Base-by-base conservation (phyloP, 2,329 filamentous ascomycete genomes). In the Aureobasidium sp. region DNA sequence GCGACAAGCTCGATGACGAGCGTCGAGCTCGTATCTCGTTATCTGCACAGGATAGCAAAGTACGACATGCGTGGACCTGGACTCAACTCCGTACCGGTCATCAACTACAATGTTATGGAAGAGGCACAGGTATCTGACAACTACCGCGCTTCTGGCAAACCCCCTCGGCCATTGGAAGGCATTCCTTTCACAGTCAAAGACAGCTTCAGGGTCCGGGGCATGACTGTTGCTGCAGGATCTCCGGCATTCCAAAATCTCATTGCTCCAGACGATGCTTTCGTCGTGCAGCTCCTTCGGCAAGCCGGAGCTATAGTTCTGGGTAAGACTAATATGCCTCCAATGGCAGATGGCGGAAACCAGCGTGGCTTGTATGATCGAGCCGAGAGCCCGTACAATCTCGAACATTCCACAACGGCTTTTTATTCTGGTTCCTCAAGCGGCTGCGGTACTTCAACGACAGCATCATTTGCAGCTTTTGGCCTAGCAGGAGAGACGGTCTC, bases 181-280 rank as follows among this genome's bases (percentile, higher is more conserved):
- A 83, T 86, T 7, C 82, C 82, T 0, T 84, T 77, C 63, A 82
- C 81, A 0, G 73, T 84, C 66, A 85, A 86, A 68, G 83, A 86
- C 67, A 81, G 76, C 66, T 84, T 81, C 73, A 82, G 80, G 65
- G 78, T 81, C 31, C 74, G 75, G 27, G 80, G 79, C 1, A 77
- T 84, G 75, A 82, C 77, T 0, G 78, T 81, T 1, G 81, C 82
- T 0, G 72, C 76, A 56, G 83, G 82, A 0, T 84, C 82, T 0
- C 80, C 81, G 1, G 83, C 83, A 0, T 82, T 86, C 60, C 67
- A 76, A 36, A 68, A 78, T 8, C 68, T 86, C 0, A 66, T 80
- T 2, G 77, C 83, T 0, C 79, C 75, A 8, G 76, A 81, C 48
- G 82, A 86, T 68, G 80, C 82, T 1, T 79, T 79, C 3, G 78